Evolutionary conservation across 352 stramenopile genomes (phyloP).

Genomic region (Ophiocytium majus): DNA sequence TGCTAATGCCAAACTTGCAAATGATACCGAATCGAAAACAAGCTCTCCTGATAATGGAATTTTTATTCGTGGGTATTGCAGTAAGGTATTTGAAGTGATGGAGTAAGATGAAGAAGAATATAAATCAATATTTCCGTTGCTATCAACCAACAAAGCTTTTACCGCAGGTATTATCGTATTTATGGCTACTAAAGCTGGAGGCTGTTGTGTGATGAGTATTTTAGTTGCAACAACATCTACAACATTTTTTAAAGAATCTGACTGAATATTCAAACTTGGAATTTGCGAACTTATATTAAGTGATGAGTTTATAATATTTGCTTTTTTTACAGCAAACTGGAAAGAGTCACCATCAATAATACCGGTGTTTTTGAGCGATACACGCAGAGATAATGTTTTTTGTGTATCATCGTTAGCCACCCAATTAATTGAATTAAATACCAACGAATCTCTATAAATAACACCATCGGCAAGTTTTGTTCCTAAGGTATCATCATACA

Average conservation of each 20-base stretch:
- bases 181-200: slow-evolving; percentile 19
- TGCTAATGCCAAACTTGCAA: slow-evolving; percentile 20
- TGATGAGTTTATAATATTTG: slow-evolving; percentile 23
- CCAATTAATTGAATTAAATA: slow-evolving; percentile 23
- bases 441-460: slow-evolving; percentile 22
- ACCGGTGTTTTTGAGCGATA: slow-evolving; percentile 19
- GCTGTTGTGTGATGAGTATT: slow-evolving; percentile 20
- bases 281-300: slow-evolving; percentile 22
- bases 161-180: slow-evolving; percentile 20
- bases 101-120: slow-evolving; percentile 22
- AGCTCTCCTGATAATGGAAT: slow-evolving; percentile 20
- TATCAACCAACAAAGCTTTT: slow-evolving; percentile 22
- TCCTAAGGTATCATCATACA: slow-evolving; percentile 21
- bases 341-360: slow-evolving; percentile 22
- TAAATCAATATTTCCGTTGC: slow-evolving; percentile 22
- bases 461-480: slow-evolving; percentile 19
- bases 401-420: slow-evolving; percentile 19
- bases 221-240: slow-evolving; percentile 21
- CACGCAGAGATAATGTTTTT: slow-evolving; percentile 21
- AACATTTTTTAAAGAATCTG: slow-evolving; percentile 23
- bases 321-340: slow-evolving; percentile 21
- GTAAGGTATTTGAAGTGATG: slow-evolving; percentile 21
- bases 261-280: slow-evolving; percentile 22
- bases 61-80: slow-evolving; percentile 21
- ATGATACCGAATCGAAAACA: slow-evolving; percentile 21